Conservation (phyloP, 2,329 filamentous ascomycete species). For the Nemania bipapillata region DNA sequence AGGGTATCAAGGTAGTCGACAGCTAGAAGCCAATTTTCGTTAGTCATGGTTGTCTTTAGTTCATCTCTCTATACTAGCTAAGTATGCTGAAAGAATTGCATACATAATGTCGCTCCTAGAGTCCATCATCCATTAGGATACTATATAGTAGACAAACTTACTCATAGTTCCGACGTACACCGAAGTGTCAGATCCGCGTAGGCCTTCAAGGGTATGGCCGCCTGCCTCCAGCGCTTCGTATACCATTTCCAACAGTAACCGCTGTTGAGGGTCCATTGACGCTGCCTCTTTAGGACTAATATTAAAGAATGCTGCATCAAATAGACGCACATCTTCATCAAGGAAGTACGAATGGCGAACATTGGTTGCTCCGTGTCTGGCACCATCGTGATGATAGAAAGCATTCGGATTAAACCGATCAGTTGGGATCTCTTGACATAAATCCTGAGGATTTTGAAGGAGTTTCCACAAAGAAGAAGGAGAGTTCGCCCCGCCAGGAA, state of each 20-base stretch:
- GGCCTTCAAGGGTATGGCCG: conserved; percentile 15
- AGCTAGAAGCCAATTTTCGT: too few species aligned
- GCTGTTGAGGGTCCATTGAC: conserved; percentile 45
- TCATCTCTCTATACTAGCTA: too few species aligned
- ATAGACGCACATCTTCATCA: conserved; percentile 50
- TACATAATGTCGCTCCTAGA: too few species aligned
- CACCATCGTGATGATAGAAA: conserved; percentile 52
- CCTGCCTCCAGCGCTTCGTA: conserved; percentile 29
- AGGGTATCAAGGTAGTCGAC: conserved; percentile 30
- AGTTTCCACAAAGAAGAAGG: conserved; percentile 39
- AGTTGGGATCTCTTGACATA: conserved; percentile 44
- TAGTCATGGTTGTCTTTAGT: too few species aligned
- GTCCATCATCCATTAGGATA: too few species aligned
- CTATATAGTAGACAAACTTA: neutral
- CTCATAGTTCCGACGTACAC: conserved; percentile 2
- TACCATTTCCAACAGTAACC: conserved; percentile 29
- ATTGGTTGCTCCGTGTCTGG: conserved; percentile 52
- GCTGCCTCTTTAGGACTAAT: conserved; percentile 37
- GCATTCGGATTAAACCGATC: conserved; percentile 51
- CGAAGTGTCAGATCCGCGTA: conserved; percentile 13
- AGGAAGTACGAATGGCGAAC: conserved; percentile 51
- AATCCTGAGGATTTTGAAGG: conserved; percentile 25
- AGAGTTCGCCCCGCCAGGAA: conserved; percentile 33
- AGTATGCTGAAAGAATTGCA: too few species aligned
- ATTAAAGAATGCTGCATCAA: conserved; percentile 53